These are phyloP conservation scores for Onygenales sp. DNA, from an alignment of 2,329 filamentous ascomycete genomes.

Conservation along the genomic window DNA sequence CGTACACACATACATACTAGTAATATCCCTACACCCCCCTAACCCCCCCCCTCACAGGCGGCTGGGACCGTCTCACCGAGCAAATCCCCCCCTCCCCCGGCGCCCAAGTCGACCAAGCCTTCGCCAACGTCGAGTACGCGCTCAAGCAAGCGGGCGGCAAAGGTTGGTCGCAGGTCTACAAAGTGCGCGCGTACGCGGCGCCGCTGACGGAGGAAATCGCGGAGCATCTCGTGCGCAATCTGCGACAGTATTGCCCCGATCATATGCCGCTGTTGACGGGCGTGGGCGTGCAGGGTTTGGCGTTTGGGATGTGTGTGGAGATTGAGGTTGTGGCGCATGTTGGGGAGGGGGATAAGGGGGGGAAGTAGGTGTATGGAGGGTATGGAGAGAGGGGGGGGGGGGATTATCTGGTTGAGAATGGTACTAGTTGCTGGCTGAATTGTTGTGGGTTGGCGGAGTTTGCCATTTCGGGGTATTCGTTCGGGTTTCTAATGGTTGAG, in stretches of 20 bases:
- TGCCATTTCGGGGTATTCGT: too few relatives aligned
- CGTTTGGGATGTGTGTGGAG: conserved; percentile 46
- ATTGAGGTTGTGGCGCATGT: conserved; percentile 48
- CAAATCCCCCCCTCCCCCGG: conserved; percentile 27
- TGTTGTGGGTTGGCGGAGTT: too few relatives aligned
- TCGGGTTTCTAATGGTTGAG: too few relatives aligned
- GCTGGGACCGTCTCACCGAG: conserved; percentile 22
- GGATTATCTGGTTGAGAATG: not conserved
- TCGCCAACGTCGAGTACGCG: conserved; percentile 46
- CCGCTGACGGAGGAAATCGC: conserved; percentile 33
- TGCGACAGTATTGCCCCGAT: conserved; percentile 43
- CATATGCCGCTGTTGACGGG: conserved; percentile 47
- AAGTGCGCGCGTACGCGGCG: conserved; percentile 39
- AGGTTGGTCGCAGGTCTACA: conserved; percentile 48
- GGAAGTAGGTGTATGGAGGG: not conserved
- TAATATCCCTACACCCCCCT: not conserved
- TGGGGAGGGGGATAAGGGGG: conserved; percentile 5
- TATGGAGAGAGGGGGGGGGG: not conserved
- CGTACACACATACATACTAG: not conserved
- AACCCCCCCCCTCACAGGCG: conserved; percentile 16
- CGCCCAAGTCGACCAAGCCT: conserved; percentile 43
- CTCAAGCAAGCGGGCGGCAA: conserved; percentile 46
- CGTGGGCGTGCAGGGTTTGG: conserved; percentile 42
- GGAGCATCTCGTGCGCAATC: conserved; percentile 36
- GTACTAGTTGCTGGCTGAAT: too few relatives aligned